These are phyloP conservation scores for Talaromyces ruber DNA, from an alignment of 495 filamentous ascomycete species.

Conservation along the genomic window DNA sequence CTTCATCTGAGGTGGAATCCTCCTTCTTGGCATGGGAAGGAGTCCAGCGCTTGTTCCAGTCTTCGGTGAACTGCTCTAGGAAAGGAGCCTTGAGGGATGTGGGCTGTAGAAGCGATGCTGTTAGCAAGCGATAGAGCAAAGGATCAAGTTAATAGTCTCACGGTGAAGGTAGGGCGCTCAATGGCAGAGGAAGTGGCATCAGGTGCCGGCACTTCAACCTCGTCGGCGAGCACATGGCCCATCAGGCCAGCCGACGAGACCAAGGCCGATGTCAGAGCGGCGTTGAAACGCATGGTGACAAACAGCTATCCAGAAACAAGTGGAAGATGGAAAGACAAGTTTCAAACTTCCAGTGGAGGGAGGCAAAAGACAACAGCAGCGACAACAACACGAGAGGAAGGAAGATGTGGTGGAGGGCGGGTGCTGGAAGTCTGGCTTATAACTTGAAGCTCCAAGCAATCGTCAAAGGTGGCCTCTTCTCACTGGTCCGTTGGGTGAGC, in stretches of 20 bases:
- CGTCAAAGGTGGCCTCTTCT: slow-evolving; percentile 23
- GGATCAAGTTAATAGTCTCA: slow-evolving; percentile 36
- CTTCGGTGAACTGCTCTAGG: slow-evolving; percentile 96
- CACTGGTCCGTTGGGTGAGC: not conserved
- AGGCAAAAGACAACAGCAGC: not conserved
- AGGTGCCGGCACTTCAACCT: slow-evolving; percentile 42
- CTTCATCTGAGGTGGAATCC: slow-evolving; percentile 74
- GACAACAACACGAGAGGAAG: not conserved
- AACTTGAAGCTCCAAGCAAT: slow-evolving; percentile 11
- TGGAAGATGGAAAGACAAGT: slow-evolving; percentile 11
- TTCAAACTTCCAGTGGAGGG: not conserved
- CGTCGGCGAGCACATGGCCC: slow-evolving; percentile 66
- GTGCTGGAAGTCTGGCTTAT: slow-evolving; percentile 10
- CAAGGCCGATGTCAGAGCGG: slow-evolving; percentile 54
- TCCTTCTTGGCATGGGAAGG: slow-evolving; percentile 95
- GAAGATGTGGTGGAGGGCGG: slow-evolving; percentile 1
- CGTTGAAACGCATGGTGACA: slow-evolving; percentile 68
- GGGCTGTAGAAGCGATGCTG: slow-evolving; percentile 47
- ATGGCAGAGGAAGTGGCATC: slow-evolving; percentile 46
- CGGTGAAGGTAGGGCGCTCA: slow-evolving; percentile 79
- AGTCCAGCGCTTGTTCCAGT: slow-evolving; percentile 90
- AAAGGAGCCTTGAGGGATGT: slow-evolving; percentile 84
- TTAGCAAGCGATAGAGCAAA: slow-evolving; percentile 13
- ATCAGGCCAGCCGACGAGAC: slow-evolving; percentile 64
- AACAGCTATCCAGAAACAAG: slow-evolving; percentile 7